Conservation (phyloP, 768 basidiomycete species). For the Gloeostereum incarnatum region DNA sequence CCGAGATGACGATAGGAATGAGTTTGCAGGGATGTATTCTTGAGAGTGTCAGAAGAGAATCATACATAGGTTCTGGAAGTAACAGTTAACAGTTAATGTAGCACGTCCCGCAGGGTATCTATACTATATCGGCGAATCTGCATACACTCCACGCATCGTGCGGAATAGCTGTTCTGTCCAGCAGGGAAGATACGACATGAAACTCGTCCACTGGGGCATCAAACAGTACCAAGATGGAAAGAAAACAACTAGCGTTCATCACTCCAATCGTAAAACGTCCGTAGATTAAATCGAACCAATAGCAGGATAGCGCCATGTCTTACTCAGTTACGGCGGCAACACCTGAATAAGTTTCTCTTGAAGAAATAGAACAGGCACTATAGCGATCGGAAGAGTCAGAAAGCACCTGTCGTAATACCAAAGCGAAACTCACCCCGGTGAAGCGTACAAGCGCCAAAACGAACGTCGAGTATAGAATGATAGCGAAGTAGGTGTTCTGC, state of each 20-base stretch:
- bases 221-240: no score
- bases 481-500: constrained; percentile 55
- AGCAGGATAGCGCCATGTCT: no score
- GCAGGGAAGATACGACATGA: no score
- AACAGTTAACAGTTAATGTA: no score
- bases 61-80: no score
- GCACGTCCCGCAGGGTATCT: background rate
- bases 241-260: no score
- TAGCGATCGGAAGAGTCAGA: background rate
- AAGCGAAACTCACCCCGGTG: constrained; percentile 47
- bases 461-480: constrained; percentile 80
- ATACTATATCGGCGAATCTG: background rate
- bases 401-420: background rate
- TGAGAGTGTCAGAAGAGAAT: no score
- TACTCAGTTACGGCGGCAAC: constrained; percentile 70
- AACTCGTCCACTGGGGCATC: no score
- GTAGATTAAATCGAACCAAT: no score
- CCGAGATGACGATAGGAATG: constrained; percentile 18
- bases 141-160: background rate
- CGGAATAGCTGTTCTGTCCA: no score
- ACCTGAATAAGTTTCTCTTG: constrained; percentile 75
- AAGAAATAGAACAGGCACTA: constrained; percentile 81
- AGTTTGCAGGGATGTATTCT: constrained; percentile 53
- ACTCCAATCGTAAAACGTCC: no score
- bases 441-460: constrained; percentile 65